phyloP scores from a whole-genome alignment of 352 stramenopile genomes.

The Phytophthora pisi region DNA sequence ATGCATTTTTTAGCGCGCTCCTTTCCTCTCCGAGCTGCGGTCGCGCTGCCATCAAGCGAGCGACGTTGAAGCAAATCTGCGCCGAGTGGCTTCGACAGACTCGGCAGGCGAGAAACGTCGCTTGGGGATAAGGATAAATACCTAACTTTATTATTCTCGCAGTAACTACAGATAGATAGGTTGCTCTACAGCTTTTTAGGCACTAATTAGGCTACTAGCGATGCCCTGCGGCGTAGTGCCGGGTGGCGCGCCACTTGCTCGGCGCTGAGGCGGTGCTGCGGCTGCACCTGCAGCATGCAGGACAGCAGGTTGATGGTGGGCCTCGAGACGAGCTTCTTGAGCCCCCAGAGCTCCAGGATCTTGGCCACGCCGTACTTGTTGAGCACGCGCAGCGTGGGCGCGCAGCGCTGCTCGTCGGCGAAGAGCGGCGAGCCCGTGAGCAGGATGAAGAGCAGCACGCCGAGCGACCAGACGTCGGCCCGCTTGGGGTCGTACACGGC shows the following conservation, averaged over 20 bases:
- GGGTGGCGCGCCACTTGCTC: constrained; percentile 40
- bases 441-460: constrained; percentile 85
- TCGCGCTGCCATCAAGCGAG: not conserved
- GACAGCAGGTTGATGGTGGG: constrained; percentile 50
- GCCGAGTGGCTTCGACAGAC: not conserved
- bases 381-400: constrained; percentile 52
- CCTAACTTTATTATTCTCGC: constrained; percentile 29
- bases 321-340: constrained; percentile 36
- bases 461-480: constrained; percentile 84
- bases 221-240: constrained; percentile 14
- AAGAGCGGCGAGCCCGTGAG: constrained; percentile 56
- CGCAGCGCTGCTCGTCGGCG: constrained; percentile 35
- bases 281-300: constrained; percentile 51
- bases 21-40: constrained; percentile 1
- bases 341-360: constrained; percentile 61
- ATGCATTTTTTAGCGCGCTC: constrained; percentile 1
- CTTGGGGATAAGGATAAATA: constrained; percentile 22
- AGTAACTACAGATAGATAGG: constrained; percentile 17
- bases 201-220: constrained; percentile 1
- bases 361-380: constrained; percentile 55
- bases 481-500: constrained; percentile 50
- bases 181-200: constrained; percentile 15
- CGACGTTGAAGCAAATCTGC: constrained; percentile 17
- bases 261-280: constrained; percentile 35
- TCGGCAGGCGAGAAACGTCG: not conserved